Evolutionary conservation across 164 flowering plant species (phyloP).

Genomic region (Stephania cephalantha): DNA sequence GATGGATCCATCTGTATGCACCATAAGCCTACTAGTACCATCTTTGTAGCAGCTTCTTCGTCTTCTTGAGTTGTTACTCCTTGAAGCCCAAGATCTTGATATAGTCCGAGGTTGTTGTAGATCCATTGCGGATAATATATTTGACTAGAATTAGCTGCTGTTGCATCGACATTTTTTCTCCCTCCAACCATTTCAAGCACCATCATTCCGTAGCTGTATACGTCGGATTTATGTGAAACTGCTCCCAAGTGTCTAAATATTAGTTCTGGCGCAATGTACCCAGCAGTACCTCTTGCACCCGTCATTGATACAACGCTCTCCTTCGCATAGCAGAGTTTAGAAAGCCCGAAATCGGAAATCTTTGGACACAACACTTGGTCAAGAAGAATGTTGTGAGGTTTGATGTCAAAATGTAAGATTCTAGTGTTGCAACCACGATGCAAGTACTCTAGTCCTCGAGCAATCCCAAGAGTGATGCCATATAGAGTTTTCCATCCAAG

Average conservation of each 20-base stretch:
- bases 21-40: slow-evolving; percentile 42
- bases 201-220: slow-evolving; percentile 48
- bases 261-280: slow-evolving; percentile 45
- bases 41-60: slow-evolving; percentile 21
- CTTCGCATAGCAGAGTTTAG: slow-evolving; percentile 25
- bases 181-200: slow-evolving; percentile 35
- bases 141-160: not conserved
- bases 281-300: slow-evolving; percentile 29
- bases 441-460: slow-evolving; percentile 32
- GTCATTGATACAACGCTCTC: slow-evolving; percentile 28
- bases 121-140: slow-evolving; percentile 12
- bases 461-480: slow-evolving; percentile 29
- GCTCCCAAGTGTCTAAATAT: slow-evolving; percentile 25
- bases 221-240: slow-evolving; percentile 42
- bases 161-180: not conserved
- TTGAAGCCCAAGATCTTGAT: slow-evolving; percentile 16
- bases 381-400: slow-evolving; percentile 38
- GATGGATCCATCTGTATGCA: slow-evolving; percentile 39
- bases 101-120: slow-evolving; percentile 19
- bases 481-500: slow-evolving; percentile 21
- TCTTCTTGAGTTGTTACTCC: slow-evolving; percentile 18
- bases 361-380: slow-evolving; percentile 28
- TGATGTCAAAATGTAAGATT: slow-evolving; percentile 41
- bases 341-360: slow-evolving; percentile 32
- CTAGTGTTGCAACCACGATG: slow-evolving; percentile 36